A percentile compares a stretch with the other conserved stretches of the same genome.
These are phyloP conservation scores for Chytriomyces hyalinus DNA, from an alignment of 192 early-diverging fungal genomes.

Conservation along the genomic window DNA sequence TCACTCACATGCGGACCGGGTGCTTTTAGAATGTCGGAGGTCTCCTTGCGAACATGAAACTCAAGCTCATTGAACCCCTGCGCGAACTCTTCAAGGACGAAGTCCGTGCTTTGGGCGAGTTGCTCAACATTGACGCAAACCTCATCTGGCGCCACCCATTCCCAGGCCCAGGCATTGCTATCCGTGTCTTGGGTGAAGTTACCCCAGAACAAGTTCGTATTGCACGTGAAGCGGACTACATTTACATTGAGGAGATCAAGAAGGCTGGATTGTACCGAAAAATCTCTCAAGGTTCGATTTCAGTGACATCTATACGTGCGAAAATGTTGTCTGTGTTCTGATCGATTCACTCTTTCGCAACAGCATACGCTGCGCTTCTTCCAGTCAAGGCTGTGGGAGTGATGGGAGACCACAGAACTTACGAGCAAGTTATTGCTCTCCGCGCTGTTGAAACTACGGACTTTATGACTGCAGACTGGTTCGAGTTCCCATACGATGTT, in stretches of 20 bases:
- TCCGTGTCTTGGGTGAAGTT: slow-evolving; percentile 96
- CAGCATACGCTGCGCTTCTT: slow-evolving; percentile 92
- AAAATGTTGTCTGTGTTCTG: background rate
- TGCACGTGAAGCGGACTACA: slow-evolving; percentile 92
- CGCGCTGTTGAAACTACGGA: slow-evolving; percentile 93
- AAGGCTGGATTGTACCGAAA: slow-evolving; percentile 94
- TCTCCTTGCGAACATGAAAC: slow-evolving; percentile 93
- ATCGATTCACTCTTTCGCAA: background rate
- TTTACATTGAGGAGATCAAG: slow-evolving; percentile 99
- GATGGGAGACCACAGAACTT: slow-evolving; percentile 99
- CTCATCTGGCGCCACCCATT: slow-evolving; percentile 99
- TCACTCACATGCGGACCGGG: background rate
- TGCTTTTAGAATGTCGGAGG: slow-evolving; percentile 87
- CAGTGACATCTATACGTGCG: background rate
- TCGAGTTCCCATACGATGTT: slow-evolving; percentile 83
- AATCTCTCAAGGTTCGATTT: slow-evolving; percentile 79
- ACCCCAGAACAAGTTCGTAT: slow-evolving; percentile 92
- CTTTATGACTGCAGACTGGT: slow-evolving; percentile 98
- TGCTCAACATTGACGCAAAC: slow-evolving; percentile 91
- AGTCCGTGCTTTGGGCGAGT: slow-evolving; percentile 91
- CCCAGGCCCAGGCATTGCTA: slow-evolving; percentile 99
- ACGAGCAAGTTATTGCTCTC: slow-evolving; percentile 98
- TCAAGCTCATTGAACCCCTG: slow-evolving; percentile 97
- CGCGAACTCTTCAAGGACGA: slow-evolving; percentile 99
- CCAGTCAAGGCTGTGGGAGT: slow-evolving; percentile 97